Conservation (phyloP, 129 eudicot genomes). For the Lonicera japonica region DNA sequence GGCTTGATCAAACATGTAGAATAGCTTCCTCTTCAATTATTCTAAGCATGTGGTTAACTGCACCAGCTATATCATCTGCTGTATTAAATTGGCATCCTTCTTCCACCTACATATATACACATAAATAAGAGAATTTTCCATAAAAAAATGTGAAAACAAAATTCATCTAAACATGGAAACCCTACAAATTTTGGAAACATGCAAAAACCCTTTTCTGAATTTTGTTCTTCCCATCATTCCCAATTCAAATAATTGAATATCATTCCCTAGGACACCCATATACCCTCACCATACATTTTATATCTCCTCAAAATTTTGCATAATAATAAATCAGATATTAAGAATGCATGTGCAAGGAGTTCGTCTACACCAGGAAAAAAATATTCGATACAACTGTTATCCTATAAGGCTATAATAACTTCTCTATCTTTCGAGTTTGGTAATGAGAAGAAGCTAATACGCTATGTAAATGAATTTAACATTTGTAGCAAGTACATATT, state of each 20-base stretch:
- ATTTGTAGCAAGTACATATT: no score
- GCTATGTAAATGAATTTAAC: no score
- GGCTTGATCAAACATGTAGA: constrained; percentile 21
- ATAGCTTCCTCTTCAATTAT: constrained; percentile 82
- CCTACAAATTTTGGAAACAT: constrained; percentile 23
- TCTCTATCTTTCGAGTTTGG: no score
- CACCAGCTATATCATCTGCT: constrained; percentile 85
- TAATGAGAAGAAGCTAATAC: no score
- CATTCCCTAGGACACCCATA: constrained; percentile 17
- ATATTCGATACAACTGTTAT: no score
- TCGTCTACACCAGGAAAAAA: no score
- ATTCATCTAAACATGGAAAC: not conserved
- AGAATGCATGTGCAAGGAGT: no score
- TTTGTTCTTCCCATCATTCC: constrained; percentile 30
- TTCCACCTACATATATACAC: constrained; percentile 54
- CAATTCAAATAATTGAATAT: constrained; percentile 20
- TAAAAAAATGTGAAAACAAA: constrained; percentile 8
- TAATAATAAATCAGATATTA: no score
- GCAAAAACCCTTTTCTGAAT: constrained; percentile 27
- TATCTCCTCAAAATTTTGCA: no score
- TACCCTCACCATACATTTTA: no score
- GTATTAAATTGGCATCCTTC: constrained; percentile 88
- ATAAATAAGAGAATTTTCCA: constrained; percentile 14
- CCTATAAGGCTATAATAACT: no score
- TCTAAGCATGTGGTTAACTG: constrained; percentile 89